These are phyloP conservation scores for Triticum timopheevii DNA, from an alignment of 176 grass and related monocot species.

Conservation along the genomic window DNA sequence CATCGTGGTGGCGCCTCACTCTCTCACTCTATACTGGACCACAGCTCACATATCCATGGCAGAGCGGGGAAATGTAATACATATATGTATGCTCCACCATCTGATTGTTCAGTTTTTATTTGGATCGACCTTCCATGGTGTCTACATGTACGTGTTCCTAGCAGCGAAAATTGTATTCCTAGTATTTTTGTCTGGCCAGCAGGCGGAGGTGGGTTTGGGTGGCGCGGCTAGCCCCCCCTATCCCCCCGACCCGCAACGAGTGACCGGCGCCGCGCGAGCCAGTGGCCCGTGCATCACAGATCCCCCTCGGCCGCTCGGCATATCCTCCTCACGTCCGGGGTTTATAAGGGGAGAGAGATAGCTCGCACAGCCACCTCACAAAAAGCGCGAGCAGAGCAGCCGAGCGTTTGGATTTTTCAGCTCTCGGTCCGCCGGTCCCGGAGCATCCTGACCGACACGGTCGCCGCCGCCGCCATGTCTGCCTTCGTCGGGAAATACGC, in stretches of 20 bases:
- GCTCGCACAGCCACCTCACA: neutral
- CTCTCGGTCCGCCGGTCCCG: neutral
- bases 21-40: conserved; percentile 2
- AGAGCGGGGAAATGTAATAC: neutral
- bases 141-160: neutral
- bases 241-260: conserved; percentile 39
- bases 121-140: neutral
- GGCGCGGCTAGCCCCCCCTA: conserved; percentile 32
- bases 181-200: conserved; percentile 3
- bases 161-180: neutral
- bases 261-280: conserved; percentile 9
- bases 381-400: conserved; percentile 35
- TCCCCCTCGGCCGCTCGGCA: neutral
- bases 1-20: neutral
- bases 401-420: conserved; percentile 48
- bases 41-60: neutral
- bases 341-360: conserved; percentile 16
- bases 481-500: conserved; percentile 93
- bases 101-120: conserved; percentile 2
- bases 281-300: conserved; percentile 24
- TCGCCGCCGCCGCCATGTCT: conserved; percentile 56
- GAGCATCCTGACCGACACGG: neutral
- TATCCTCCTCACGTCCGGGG: conserved; percentile 8
- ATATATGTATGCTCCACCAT: conserved; percentile 24
- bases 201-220: conserved; percentile 24